Evolutionary conservation across 768 basidiomycete species (phyloP), one percentile per base, ranked within the genome.

Genomic region (Boletus fagicola): DNA sequence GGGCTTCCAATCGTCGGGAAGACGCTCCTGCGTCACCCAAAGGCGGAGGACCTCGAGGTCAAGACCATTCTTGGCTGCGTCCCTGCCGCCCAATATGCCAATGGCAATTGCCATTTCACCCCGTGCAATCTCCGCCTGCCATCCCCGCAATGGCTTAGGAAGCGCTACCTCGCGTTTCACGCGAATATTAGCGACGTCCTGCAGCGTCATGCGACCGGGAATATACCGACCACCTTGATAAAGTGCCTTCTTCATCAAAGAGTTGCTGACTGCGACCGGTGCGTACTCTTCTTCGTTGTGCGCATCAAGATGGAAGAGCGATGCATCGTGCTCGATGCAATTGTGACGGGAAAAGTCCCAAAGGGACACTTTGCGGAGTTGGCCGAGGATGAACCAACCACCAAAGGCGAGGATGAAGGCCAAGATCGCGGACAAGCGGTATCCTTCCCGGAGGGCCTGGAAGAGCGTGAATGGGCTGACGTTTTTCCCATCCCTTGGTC

Each of bases 81-180:
- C 68, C 33, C 66, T 73, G 30, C 71, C 72, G 2, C 72, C 71
- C 24, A 70, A 51, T 18, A 87, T 77, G 1, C 82, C 84, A 7
- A 86, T 72, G 3, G 86, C 81, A 51, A 87, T 77, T 0, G 80
- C 83, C 76, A 87, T 83, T 68, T 88, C 86, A 9, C 85, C 84
- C 16, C 84, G 77, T 3, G 86, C 86, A 52, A 87, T 78, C 70
- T 85, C 83, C 0, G 78, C 78, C 57, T 83, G 83, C 26, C 82
- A 48, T 24, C 62, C 39, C 40, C 72, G 74, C 28, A 87, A 65
- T 0, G 74, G 72, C 1, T 61, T 63, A 0, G 20, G 2, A 18
- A 76, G 79, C 9, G 66, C 58, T 26, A 66, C 70, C 63, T 87
- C 84, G 22, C 86, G 73, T 47, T 81, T 74, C 5, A 80, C 68